These are phyloP conservation scores for Limnanthes douglasii DNA, from an alignment of 345 rosid genomes.

Conservation along the genomic window DNA sequence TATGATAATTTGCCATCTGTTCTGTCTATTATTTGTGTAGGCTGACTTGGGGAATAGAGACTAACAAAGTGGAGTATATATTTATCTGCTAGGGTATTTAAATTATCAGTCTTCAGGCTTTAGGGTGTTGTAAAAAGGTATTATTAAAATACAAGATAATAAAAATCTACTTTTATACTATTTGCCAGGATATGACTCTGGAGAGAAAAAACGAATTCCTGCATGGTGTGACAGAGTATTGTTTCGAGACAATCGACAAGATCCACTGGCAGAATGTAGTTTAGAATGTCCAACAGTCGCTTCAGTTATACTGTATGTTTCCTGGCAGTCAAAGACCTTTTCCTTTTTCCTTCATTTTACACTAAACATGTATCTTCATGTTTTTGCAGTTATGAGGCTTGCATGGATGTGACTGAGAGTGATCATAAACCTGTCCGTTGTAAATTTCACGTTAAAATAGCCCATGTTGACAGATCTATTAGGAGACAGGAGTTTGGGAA, in stretches of 20 bases:
- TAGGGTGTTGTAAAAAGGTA: no score
- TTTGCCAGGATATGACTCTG: constrained; percentile 83
- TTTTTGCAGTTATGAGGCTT: constrained; percentile 66
- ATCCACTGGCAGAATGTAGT: constrained; percentile 34
- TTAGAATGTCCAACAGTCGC: constrained; percentile 73
- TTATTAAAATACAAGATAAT: no score
- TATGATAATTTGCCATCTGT: no score
- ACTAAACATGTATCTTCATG: constrained; percentile 1
- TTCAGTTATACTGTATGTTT: constrained; percentile 45
- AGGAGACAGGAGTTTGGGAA: constrained; percentile 66
- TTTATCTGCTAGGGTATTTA: no score
- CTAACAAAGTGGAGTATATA: no score
- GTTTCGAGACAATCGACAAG: constrained; percentile 64
- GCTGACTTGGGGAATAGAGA: no score
- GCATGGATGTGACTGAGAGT: constrained; percentile 94
- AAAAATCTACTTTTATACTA: not conserved
- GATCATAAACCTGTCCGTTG: constrained; percentile 98
- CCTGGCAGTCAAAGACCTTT: not conserved
- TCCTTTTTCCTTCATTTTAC: not conserved
- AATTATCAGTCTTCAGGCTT: no score
- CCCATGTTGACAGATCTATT: constrained; percentile 82
- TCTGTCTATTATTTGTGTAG: no score
- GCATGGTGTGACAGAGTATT: constrained; percentile 98
- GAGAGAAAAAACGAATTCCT: constrained; percentile 98
- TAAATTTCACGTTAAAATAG: constrained; percentile 59